Evolutionary conservation across 257 asterid species (phyloP).

Genomic region (Gardenia jasminoides): DNA sequence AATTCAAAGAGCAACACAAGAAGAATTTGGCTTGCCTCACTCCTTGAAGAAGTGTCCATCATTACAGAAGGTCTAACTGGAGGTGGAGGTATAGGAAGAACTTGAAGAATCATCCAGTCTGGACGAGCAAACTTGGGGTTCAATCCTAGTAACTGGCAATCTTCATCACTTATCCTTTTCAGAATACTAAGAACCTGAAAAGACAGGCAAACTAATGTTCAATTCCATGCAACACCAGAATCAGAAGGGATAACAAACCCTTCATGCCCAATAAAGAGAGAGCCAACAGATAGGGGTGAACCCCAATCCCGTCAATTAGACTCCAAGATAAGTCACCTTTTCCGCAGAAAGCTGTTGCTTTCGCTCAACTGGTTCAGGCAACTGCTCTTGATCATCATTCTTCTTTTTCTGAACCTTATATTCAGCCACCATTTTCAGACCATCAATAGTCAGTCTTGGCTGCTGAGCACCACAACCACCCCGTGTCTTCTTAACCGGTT

Average conservation of each 20-base stretch:
- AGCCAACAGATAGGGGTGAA: background rate
- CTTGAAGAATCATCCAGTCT: slow-evolving; percentile 99
- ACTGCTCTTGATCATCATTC: slow-evolving; percentile 81
- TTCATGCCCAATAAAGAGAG: background rate
- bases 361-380: slow-evolving; percentile 96
- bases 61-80: slow-evolving; percentile 99
- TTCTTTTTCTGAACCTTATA: slow-evolving; percentile 75
- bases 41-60: slow-evolving; percentile 99
- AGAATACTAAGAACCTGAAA: slow-evolving; percentile 84
- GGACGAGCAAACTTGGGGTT: slow-evolving; percentile 96
- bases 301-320: background rate
- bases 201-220: slow-evolving; percentile 9
- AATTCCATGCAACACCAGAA: background rate
- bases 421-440: slow-evolving; percentile 98
- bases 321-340: slow-evolving; percentile 44
- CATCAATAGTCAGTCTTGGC: slow-evolving; percentile 91
- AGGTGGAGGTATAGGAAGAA: slow-evolving; percentile 97
- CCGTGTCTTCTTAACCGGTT: slow-evolving; percentile 65
- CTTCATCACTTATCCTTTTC: slow-evolving; percentile 94
- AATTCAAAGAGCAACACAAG: slow-evolving; percentile 14
- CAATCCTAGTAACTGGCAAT: slow-evolving; percentile 73
- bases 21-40: slow-evolving; percentile 67
- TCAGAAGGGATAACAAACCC: background rate
- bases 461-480: slow-evolving; percentile 99
- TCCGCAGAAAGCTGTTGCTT: slow-evolving; percentile 89